Evolutionary conservation across 495 filamentous ascomycete genomes (phyloP).

Genomic region (Talaromyces trachyspermus): DNA sequence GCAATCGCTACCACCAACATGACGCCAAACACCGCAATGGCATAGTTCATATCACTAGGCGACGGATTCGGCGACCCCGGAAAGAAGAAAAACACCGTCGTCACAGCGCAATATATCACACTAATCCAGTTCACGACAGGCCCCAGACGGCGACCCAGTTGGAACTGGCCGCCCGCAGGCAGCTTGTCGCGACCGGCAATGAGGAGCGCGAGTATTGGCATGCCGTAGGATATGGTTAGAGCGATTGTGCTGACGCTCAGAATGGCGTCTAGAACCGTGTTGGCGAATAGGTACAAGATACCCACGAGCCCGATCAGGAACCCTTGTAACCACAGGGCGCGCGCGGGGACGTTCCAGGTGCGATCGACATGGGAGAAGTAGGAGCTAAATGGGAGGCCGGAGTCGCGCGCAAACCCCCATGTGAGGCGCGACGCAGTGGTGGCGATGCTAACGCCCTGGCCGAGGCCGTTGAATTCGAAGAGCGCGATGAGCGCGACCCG

Average conservation of each 20-base stretch:
- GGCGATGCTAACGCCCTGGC: conserved; percentile 36
- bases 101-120: conserved; percentile 34
- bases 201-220: conserved; percentile 32
- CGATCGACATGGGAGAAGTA: conserved; percentile 37
- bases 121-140: conserved; percentile 29
- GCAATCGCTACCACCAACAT: conserved; percentile 37
- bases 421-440: conserved; percentile 46
- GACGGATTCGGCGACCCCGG: conserved; percentile 30
- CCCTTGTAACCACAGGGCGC: conserved; percentile 38
- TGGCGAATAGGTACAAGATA: conserved; percentile 38
- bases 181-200: conserved; percentile 34
- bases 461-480: conserved; percentile 43
- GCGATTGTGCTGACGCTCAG: conserved; percentile 41
- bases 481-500: conserved; percentile 33
- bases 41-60: conserved; percentile 38
- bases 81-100: conserved; percentile 41
- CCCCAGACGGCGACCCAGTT: conserved; percentile 25
- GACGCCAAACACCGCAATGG: conserved; percentile 41
- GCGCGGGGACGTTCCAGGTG: conserved; percentile 35
- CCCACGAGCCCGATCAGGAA: conserved; percentile 36
- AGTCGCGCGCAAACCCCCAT: conserved; percentile 53
- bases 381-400: conserved; percentile 39
- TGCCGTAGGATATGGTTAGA: conserved; percentile 36
- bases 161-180: conserved; percentile 27
- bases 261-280: conserved; percentile 38